phyloP scores from a whole-genome alignment of 768 basidiomycete species.

The Lactifluus volemus region DNA sequence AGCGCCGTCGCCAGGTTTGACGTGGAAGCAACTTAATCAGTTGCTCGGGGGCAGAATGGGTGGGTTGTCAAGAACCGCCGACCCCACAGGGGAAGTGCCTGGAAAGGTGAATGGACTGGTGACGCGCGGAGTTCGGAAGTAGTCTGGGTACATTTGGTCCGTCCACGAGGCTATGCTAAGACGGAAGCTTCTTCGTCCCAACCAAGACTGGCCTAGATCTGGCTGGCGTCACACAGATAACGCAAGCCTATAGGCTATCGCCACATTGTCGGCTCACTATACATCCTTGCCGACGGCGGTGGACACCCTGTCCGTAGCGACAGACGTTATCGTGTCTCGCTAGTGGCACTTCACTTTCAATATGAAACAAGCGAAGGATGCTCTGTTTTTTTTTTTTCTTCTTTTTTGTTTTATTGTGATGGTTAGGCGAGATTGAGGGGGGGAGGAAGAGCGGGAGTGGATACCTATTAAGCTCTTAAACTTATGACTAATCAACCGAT shows the following conservation, averaged over 20 bases:
- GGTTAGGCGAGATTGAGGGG: slow-evolving; percentile 6
- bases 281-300: slow-evolving; percentile 3
- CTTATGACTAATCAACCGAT: slow-evolving; percentile 32
- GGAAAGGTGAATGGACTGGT: slow-evolving; percentile 11
- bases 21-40: slow-evolving; percentile 19
- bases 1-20: slow-evolving; percentile 15
- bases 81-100: slow-evolving; percentile 20
- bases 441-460: slow-evolving; percentile 23
- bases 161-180: slow-evolving; percentile 18
- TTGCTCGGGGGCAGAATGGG: slow-evolving; percentile 10
- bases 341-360: not conserved
- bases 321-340: not conserved
- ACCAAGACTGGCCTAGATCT: slow-evolving; percentile 18
- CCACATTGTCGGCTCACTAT: slow-evolving; percentile 10
- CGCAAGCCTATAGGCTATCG: slow-evolving; percentile 7
- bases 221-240: slow-evolving; percentile 15
- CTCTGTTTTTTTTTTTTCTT: not conserved
- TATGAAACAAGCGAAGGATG: slow-evolving; percentile 6
- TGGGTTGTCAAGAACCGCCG: slow-evolving; percentile 18
- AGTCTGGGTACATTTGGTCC: slow-evolving; percentile 9
- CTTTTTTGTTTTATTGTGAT: not conserved
- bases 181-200: slow-evolving; percentile 17
- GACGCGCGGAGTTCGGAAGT: slow-evolving; percentile 20
- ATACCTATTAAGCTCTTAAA: slow-evolving; percentile 37
- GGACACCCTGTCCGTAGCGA: not conserved